Conservation (phyloP, 768 basidiomycete species). For the Rubroboletus pulcherrimus region DNA sequence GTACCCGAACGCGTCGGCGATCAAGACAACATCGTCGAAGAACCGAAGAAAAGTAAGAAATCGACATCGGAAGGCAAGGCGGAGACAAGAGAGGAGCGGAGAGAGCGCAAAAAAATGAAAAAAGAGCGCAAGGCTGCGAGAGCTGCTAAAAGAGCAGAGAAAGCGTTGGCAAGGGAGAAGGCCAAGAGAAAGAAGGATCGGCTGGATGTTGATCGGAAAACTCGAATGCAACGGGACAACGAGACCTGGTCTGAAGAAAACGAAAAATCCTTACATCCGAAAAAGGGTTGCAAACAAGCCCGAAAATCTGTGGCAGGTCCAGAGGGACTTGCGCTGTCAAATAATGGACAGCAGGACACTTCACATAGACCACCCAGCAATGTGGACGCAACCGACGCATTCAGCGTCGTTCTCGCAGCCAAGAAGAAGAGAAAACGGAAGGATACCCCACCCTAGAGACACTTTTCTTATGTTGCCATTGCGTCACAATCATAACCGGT, state of each 20-base stretch:
- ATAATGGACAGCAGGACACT: conserved; percentile 3
- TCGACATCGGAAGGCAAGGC: conserved; percentile 3
- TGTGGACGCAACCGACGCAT: neutral
- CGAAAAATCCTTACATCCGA: neutral
- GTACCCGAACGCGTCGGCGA: neutral
- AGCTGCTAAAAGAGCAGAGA: conserved; percentile 12
- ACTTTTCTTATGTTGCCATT: neutral
- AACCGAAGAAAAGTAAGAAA: conserved; percentile 3
- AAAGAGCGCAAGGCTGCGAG: conserved; percentile 20
- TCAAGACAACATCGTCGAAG: neutral
- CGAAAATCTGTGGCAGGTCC: conserved; percentile 5
- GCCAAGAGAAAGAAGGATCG: neutral
- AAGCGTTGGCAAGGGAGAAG: neutral
- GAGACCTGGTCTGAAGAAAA: neutral
- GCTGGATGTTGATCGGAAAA: neutral
- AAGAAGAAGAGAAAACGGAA: conserved; percentile 25
- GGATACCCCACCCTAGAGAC: conserved; percentile 13
- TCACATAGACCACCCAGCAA: neutral
- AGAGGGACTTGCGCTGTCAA: neutral
- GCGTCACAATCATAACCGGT: conserved; percentile 2
- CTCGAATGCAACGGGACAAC: neutral
- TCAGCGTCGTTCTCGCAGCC: neutral
- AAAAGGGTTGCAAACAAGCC: conserved; percentile 10
- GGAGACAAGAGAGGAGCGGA: conserved; percentile 19
- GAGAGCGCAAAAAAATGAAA: conserved; percentile 23